A percentile compares a stretch with the other conserved stretches of the same genome.
phyloP scores from a whole-genome alignment of 1,284 basidiomycete species.

The Coniferiporia weirii region DNA sequence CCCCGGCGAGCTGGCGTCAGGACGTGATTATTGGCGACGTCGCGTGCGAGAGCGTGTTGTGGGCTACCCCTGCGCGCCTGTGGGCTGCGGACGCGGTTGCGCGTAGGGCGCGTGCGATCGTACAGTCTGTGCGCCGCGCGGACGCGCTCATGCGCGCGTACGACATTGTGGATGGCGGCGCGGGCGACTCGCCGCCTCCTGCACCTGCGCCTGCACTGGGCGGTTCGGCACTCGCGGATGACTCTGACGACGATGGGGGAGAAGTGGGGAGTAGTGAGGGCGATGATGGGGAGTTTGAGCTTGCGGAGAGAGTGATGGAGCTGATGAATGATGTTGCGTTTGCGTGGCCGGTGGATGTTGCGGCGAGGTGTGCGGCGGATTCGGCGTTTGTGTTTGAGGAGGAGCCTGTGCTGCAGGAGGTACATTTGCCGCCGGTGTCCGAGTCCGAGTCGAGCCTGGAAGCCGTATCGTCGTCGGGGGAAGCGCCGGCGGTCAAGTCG shows the following conservation, averaged over 20 bases:
- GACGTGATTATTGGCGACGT: conserved; percentile 72
- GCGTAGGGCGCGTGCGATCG: conserved; percentile 64
- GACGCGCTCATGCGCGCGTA: conserved; percentile 59
- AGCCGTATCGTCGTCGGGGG: too few relatives aligned
- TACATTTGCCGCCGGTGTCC: conserved; percentile 6
- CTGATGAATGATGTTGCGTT: conserved; percentile 67
- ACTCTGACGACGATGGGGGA: conserved; percentile 5
- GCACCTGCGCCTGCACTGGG: neutral
- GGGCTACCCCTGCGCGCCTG: conserved; percentile 49
- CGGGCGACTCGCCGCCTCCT: neutral
- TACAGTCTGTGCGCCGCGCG: conserved; percentile 59
- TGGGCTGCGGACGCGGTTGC: conserved; percentile 59
- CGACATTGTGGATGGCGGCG: conserved; percentile 40
- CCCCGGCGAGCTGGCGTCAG: conserved; percentile 34
- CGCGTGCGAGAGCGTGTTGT: conserved; percentile 56
- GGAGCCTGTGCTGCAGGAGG: neutral
- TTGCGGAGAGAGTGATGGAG: conserved; percentile 59
- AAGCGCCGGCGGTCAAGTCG: neutral
- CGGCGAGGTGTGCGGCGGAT: conserved; percentile 27
- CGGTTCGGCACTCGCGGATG: neutral
- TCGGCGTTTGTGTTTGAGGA: conserved; percentile 17
- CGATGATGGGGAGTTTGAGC: conserved; percentile 40
- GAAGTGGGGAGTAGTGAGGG: neutral
- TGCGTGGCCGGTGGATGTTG: conserved; percentile 67
- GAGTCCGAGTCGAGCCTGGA: conserved; percentile 1